These are phyloP conservation scores for Talaromyces sp. DNA, from an alignment of 2,329 filamentous ascomycete species.

Conservation along the genomic window DNA sequence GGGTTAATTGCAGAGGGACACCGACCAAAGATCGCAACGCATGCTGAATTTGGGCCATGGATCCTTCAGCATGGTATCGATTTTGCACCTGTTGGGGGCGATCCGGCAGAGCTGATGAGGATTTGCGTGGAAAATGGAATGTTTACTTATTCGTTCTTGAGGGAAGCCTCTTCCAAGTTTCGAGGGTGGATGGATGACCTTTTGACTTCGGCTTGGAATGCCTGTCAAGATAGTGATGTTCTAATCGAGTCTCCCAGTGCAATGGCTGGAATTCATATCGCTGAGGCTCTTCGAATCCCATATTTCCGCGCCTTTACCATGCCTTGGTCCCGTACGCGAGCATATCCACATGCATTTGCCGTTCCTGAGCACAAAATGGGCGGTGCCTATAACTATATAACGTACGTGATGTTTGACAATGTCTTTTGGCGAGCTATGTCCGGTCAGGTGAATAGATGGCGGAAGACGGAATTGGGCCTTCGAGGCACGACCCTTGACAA, in stretches of 20 bases:
- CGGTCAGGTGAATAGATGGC: conserved; percentile 88
- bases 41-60: conserved; percentile 85
- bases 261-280: conserved; percentile 97
- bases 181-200: conserved; percentile 93
- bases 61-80: conserved; percentile 90
- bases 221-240: conserved; percentile 82
- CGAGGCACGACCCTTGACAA: conserved; percentile 81
- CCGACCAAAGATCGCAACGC: conserved; percentile 80
- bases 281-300: conserved; percentile 84
- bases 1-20: conserved; percentile 85
- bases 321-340: conserved; percentile 95
- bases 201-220: conserved; percentile 73
- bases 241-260: conserved; percentile 93
- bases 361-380: conserved; percentile 92
- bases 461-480: conserved; percentile 73
- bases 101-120: conserved; percentile 90
- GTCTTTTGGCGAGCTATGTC: conserved; percentile 95
- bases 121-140: conserved; percentile 97
- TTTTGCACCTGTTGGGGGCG: conserved; percentile 82
- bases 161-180: conserved; percentile 81
- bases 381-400: conserved; percentile 90
- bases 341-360: conserved; percentile 94
- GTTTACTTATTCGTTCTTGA: conserved; percentile 88
- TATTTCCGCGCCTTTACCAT: conserved; percentile 98
- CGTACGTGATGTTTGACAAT: conserved; percentile 93